Evolutionary conservation across 306 rosid species (phyloP), one percentile per base, ranked within the genome.

Genomic region (Malus orientalis): DNA sequence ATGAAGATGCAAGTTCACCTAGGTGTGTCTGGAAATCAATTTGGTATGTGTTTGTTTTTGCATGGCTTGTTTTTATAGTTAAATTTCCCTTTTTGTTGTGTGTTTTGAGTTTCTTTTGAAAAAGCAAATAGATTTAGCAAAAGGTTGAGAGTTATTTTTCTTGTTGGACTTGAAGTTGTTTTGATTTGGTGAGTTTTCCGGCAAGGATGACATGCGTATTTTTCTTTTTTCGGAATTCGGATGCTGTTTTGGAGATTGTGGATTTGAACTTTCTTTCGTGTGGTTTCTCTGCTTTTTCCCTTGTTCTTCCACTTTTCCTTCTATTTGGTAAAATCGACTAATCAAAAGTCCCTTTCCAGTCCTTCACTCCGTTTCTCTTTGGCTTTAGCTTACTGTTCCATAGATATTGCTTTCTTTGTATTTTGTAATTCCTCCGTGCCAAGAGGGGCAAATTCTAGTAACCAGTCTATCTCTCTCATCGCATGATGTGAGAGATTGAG

Each of bases 211-310:
- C 54, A 38, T 19, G 13, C 55, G 12, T 38, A 4, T 49, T 62
- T 62, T 63, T 58, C 14, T 3, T 30, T 40, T 81, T 63, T 2
- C 4, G 18, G 69, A 42, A 49, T 14, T 49, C 54, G 54, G 54
- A 49, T 73, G 73, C 36, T 10, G 40, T 61, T 25, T 20, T n/a
- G 65, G 23, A 36, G 55, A 23, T 36, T 14, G 19, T 60, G 67
- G 68, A 27, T 51, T 71, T 53, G 42, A 32, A 57, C 58, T 8
- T 76, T 10, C 23, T n/a, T 22, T 58, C n/a, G 2, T 53, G 18
- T 65, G 27, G 38, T 32, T 29, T 29, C 71, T 60, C 75, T 78
- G 76, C 67, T 78, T 58, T 69, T 32, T 54, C 68, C 73, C 75
- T 76, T 74, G 82, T 78, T 61, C 38, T 69, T 55, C 40, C 15